Evolutionary conservation across 805 yeast species (phyloP), one percentile per base, ranked within the genome.

Genomic region (Hyphopichia homilentoma): DNA sequence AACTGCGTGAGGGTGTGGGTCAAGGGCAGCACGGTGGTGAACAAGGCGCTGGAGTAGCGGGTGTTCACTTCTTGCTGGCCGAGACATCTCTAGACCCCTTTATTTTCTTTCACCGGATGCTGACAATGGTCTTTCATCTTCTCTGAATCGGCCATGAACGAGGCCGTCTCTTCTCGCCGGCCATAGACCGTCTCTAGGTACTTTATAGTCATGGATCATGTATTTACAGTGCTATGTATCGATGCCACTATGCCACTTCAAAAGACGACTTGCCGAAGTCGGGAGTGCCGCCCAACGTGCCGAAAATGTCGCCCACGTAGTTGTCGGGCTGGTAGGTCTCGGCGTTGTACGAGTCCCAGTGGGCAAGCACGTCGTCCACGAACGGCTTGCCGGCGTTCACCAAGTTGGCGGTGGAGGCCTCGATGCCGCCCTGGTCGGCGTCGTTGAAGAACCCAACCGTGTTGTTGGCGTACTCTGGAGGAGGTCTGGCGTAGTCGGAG

Each of bases 1-100:
- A 93, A 93, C 54, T 79, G 90, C 21, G 50, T 62, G 5, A 68
- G 68, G 33, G 96, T 90, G 11, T 93, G 85, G 84, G 89, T 89
- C 25, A 77, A 79, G 48, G 97, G 97, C 7, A 59, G 72, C 41
- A 49, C 61, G 34, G 90, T 84, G 16, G 61, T 75, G 6, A 60
- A 68, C 39, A 74, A 72, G 41, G 54, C 16, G n/a, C n/a, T n/a
- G n/a, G n/a, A n/a, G n/a, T n/a, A 3, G 7, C 15, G 15, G 14
- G 34, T 24, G n/a, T n/a, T n/a, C n/a, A n/a, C n/a, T n/a, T n/a
- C n/a, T n/a, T n/a, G n/a, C n/a, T 9, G 22, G 15, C 5, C 26
- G 34, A 30, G 22, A n/a, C n/a, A n/a, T n/a, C n/a, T n/a, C n/a
- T n/a, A n/a, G n/a, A n/a, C n/a, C n/a, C n/a, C n/a, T n/a, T n/a